Conservation (phyloP, 2,329 filamentous ascomycete species). For the Trichoderma aggressivum region DNA sequence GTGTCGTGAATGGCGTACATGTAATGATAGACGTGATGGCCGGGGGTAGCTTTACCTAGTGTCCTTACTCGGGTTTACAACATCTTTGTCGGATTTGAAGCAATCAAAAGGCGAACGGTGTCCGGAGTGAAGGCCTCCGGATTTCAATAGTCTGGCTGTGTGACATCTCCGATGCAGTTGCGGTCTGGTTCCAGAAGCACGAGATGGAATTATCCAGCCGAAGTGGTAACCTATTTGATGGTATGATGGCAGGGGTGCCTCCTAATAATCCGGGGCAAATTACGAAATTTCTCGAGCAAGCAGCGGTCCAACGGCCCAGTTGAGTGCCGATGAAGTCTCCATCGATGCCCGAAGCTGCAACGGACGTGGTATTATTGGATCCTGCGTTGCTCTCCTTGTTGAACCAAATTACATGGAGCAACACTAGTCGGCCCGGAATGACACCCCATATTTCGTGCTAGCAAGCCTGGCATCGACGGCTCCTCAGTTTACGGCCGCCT, state of each 20-base stretch:
- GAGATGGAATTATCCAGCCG: neutral
- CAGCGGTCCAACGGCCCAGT: neutral
- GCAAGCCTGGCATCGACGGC: neutral
- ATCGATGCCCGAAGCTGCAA: neutral
- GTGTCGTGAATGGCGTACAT: neutral
- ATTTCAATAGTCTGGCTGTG: neutral
- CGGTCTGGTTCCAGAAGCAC: neutral
- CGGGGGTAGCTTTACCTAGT: too few species aligned
- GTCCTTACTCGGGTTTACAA: neutral
- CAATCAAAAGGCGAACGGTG: neutral
- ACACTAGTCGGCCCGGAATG: conserved; percentile 8
- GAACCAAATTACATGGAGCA: neutral
- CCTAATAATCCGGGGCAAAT: neutral
- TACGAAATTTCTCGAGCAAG: neutral
- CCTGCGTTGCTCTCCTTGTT: neutral
- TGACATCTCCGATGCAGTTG: neutral
- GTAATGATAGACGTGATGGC: neutral
- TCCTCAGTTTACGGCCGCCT: neutral
- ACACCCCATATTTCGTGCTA: neutral
- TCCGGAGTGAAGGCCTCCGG: neutral
- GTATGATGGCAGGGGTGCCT: neutral
- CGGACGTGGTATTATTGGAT: neutral
- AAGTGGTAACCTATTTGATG: neutral
- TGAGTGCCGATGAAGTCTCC: neutral
- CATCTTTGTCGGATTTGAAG: neutral